Conservation (phyloP, 345 rosid species). For the Syzygium oleosum region DNA sequence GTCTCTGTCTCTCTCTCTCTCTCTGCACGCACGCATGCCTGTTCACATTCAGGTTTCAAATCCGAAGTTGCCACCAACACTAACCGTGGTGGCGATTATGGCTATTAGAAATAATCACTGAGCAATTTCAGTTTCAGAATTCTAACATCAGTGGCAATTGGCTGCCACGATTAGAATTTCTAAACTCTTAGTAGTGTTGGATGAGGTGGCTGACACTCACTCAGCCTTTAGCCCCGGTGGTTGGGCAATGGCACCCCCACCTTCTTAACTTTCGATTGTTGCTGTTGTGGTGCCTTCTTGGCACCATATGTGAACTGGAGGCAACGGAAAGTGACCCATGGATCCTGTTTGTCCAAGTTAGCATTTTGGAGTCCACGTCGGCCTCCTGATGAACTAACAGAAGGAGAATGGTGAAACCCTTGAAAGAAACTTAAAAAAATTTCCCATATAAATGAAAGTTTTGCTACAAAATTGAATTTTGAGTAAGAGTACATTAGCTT, state of each 20-base stretch:
- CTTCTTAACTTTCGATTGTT: not conserved
- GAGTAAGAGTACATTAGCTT: not conserved
- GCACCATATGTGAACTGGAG: not conserved
- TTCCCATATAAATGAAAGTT: not conserved
- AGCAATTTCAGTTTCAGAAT: not conserved
- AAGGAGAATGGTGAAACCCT: not conserved
- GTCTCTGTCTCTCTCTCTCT: not conserved
- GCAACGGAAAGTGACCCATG: not conserved
- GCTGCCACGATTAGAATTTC: not conserved
- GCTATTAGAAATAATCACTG: not conserved
- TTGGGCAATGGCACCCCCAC: not conserved
- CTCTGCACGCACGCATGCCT: not conserved
- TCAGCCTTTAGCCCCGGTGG: not conserved
- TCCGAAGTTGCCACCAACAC: not conserved
- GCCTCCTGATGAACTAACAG: not conserved
- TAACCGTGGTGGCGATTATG: not conserved
- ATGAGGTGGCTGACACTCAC: not conserved
- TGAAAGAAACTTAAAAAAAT: not conserved
- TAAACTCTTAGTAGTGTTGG: not conserved
- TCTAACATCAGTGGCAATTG: not conserved
- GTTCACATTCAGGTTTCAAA: not conserved
- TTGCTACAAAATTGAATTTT: not conserved
- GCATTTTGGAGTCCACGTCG: not conserved
- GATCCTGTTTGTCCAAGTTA: not conserved
- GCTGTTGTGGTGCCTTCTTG: not conserved